Evolutionary conservation across 164 flowering plant species (phyloP).

Genomic region (Stephania japonica): DNA sequence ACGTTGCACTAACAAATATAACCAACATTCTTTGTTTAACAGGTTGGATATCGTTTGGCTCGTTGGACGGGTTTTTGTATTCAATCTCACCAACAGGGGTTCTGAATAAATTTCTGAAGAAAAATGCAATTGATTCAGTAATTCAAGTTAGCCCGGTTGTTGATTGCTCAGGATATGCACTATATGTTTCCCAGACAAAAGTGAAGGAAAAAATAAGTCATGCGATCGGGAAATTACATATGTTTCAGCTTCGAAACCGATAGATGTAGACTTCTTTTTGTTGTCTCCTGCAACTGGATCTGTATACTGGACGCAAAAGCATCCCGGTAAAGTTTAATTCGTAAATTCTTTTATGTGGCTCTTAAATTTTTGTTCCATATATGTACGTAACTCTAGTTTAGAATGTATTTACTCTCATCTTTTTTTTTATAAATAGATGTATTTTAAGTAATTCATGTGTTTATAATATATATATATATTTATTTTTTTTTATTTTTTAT

Average conservation of each 20-base stretch:
- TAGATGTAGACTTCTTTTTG: conserved; percentile 41
- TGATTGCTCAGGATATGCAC: conserved; percentile 83
- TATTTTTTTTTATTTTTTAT: neutral
- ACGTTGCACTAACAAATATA: neutral
- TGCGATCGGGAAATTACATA: conserved; percentile 39
- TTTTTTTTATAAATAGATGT: too few species aligned
- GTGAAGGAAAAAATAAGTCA: conserved; percentile 54
- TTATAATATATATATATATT: too few species aligned
- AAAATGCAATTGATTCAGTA: conserved; percentile 34
- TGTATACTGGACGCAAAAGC: conserved; percentile 52
- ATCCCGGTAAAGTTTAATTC: conserved; percentile 44
- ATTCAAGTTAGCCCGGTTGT: conserved; percentile 73
- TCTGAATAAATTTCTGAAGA: conserved; percentile 46
- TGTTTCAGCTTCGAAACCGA: conserved; percentile 61
- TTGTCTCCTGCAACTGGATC: conserved; percentile 66
- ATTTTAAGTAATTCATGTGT: too few species aligned
- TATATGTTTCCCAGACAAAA: conserved; percentile 62
- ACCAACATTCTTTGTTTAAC: neutral
- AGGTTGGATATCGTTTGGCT: conserved; percentile 91
- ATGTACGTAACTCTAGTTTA: too few species aligned
- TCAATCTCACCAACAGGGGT: conserved; percentile 71
- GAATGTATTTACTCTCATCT: too few species aligned
- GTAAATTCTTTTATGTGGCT: neutral
- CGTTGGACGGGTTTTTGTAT: conserved; percentile 78
- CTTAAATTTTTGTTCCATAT: too few species aligned